Evolutionary conservation across 306 rosid species (phyloP), one percentile per base, ranked within the genome.

Genomic region (Arachis hypogaea): DNA sequence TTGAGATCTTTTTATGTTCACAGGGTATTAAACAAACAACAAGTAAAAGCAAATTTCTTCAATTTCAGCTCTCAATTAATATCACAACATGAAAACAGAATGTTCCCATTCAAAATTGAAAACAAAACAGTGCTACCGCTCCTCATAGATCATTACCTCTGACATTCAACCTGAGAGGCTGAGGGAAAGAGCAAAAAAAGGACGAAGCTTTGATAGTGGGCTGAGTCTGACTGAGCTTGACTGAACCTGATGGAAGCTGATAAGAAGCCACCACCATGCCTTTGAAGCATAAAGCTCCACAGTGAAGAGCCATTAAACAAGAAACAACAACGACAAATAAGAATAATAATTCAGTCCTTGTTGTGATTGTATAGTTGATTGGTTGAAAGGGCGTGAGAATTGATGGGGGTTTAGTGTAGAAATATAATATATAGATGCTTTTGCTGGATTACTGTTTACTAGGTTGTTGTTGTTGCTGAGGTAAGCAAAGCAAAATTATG

Each of bases 231-330:
- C 52, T 49, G 47, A 67, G 72, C 69, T 59, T 84, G n/a, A 81
- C 72, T 3, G 91, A 81, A 70, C 55, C 75, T 16, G 58, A 1
- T 5, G 77, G 72, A 44, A 89, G 82, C 11, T 60, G 65, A 66
- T 66, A 57, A 68, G 79, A 33, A 33, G 4, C 38, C 38, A 33
- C 64, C 62, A 75, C 69, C 59, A 75, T 71, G 7, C 57, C 66
- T 50, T 58, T 75, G 80, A 84, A 84, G 82, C 84, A 67, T 59
- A 89, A 77, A 74, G 88, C 78, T 66, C 52, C 70, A 46, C 90
- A 77, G 43, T 86, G 85, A 82, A 90, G 93, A 54, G 96, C 93
- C 98, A 93, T 93, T 64, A 69, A 82, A 62, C 57, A 77, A 49
- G 14, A 14, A 3, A 10, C 55, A 11, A 49, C 51, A 46, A 46